Base-by-base conservation (phyloP, 345 rosid species). In the Aethionema arabicum region DNA sequence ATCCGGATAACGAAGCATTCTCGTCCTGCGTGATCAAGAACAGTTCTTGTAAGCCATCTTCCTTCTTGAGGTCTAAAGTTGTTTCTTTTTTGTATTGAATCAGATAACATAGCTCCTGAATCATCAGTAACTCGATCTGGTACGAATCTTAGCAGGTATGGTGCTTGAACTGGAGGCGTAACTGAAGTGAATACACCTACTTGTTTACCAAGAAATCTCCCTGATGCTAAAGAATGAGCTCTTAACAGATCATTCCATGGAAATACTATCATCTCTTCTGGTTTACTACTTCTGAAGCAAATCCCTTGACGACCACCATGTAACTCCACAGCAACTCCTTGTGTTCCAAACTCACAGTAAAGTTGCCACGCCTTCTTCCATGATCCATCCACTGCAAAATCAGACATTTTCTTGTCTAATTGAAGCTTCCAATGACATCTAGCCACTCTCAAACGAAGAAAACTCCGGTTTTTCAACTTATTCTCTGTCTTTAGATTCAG, bases 51-150 rank as follows among this genome's bases (percentile, higher is more conserved):
- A 61, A 92, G 74, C 98, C 98, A 92, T 58, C 98, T 76, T 44
- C 98, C 98, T 76, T 89, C 90, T 61, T 92, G 96, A 54, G 96
- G 90, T 38, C 68, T 72, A 49, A 81, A 86, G 42, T 72, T 68
- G 65, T 85, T 92, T 68, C 80, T 73, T 59, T 77, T 83, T 74
- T 88, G 77, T 63, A 89, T 67, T 14, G 83, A 87, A 61, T 88
- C 95, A 0, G 98, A 92, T 64, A 92, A 59, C 98, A 92, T 89
- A 55, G 93, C 91, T 36, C 98, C 93, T 0, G 89, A 86, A 76
- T 92, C 93, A 76, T 92, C 95, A 0, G 93, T 86, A 21, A 89
- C 98, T 73, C 83, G 73, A 55, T 92, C 98, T 0, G 98, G 95
- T 59, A 92, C 96, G 67, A 93, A 89, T 61, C 91, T 83, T 50